Conservation (phyloP, 805 yeast genomes). For the Spencermartinsiella europaea region DNA sequence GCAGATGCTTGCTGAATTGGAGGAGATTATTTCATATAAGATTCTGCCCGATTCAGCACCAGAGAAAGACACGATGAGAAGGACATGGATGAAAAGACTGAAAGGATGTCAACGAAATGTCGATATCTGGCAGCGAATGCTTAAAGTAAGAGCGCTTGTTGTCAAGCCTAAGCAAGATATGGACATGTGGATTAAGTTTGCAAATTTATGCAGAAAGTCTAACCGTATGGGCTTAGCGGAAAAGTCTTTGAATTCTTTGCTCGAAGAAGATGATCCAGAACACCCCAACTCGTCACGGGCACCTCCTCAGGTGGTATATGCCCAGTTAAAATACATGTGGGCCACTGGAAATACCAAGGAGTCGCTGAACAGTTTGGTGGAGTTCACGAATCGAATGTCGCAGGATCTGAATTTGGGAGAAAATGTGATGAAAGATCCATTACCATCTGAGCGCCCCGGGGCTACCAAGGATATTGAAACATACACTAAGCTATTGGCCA, state of each 20-base stretch:
- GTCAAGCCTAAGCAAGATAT: slow-evolving; percentile 93
- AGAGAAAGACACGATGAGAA: slow-evolving; percentile 69
- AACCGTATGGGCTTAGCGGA: slow-evolving; percentile 91
- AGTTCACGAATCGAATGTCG: slow-evolving; percentile 86
- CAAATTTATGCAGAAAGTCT: slow-evolving; percentile 90
- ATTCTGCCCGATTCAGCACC: slow-evolving; percentile 78
- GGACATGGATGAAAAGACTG: slow-evolving; percentile 90
- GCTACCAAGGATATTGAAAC: slow-evolving; percentile 72
- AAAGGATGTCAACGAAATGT: slow-evolving; percentile 95
- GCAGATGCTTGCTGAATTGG: slow-evolving; percentile 94
- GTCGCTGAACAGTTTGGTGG: slow-evolving; percentile 79
- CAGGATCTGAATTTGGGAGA: slow-evolving; percentile 81
- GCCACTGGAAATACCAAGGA: slow-evolving; percentile 84
- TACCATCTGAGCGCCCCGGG: slow-evolving; percentile 67
- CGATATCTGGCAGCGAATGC: slow-evolving; percentile 97
- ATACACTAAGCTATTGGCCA: slow-evolving; percentile 77
- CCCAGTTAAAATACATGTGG: slow-evolving; percentile 96
- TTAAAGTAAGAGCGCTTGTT: slow-evolving; percentile 87
- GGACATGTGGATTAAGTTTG: slow-evolving; percentile 98
- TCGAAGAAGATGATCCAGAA: slow-evolving; percentile 66
- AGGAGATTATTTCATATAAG: slow-evolving; percentile 89
- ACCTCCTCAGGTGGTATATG: slow-evolving; percentile 95
- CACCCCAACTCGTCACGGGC: slow-evolving; percentile 55
- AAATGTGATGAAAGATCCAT: slow-evolving; percentile 79
- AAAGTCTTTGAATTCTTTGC: slow-evolving; percentile 72